Evolutionary conservation across 352 stramenopile genomes (phyloP).

Genomic region (Labyrinthula sp.): DNA sequence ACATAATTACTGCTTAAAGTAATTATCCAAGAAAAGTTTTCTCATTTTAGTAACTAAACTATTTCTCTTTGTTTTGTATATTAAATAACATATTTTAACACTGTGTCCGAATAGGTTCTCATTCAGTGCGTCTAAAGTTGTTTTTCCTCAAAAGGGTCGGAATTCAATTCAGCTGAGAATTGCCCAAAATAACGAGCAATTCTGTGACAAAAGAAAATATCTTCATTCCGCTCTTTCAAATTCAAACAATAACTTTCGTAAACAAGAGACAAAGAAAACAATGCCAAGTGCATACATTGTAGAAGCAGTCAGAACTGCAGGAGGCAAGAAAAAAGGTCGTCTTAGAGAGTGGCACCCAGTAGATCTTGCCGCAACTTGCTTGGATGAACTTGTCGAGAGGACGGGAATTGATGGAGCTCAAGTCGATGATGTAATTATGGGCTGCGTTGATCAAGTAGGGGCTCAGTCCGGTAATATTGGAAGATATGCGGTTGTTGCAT

Average conservation of each 20-base stretch:
- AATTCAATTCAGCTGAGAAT: no score
- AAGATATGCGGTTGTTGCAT: conserved; percentile 29
- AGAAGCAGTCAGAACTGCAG: conserved; percentile 29
- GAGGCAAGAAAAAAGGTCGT: conserved; percentile 28
- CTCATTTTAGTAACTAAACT: no score
- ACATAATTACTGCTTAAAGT: no score
- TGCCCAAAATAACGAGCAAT: no score
- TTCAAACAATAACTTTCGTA: background rate
- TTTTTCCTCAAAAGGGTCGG: no score
- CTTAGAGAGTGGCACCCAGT: conserved; percentile 28
- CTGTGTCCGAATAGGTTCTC: no score
- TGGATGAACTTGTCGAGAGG: conserved; percentile 27
- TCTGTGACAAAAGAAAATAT: no score
- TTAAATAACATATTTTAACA: no score
- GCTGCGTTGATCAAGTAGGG: conserved; percentile 31
- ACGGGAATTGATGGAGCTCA: conserved; percentile 28
- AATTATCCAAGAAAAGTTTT: no score
- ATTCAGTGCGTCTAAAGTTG: no score
- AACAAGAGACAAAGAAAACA: conserved; percentile 1
- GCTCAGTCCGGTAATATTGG: conserved; percentile 32
- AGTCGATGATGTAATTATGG: conserved; percentile 32
- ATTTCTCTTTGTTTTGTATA: no score
- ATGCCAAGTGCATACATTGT: conserved; percentile 32
- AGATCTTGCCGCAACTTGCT: conserved; percentile 21
- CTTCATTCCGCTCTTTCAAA: background rate